Evolutionary conservation across 2,329 filamentous ascomycete species (phyloP).

Genomic region (Mycosphaerella arachidis): DNA sequence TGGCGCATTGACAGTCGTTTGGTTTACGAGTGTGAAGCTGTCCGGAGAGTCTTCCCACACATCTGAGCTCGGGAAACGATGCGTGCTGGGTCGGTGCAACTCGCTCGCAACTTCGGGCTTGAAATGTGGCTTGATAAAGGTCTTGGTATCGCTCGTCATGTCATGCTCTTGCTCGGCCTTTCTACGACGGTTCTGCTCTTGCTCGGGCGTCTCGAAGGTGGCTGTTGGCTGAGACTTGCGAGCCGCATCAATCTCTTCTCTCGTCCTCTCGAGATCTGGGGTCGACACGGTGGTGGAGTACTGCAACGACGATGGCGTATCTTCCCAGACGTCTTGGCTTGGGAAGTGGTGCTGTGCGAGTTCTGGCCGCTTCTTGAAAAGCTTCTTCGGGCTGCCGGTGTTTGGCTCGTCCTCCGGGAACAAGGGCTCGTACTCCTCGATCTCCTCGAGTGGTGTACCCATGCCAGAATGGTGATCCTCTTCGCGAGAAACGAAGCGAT

Average conservation of each 20-base stretch:
- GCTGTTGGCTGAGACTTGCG: constrained; percentile 27
- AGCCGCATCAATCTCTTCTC: constrained; percentile 26
- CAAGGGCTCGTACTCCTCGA: constrained; percentile 90
- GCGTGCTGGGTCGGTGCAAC: constrained; percentile 50
- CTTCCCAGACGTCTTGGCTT: constrained; percentile 95
- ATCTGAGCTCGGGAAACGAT: constrained; percentile 84
- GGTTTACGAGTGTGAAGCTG: constrained; percentile 60
- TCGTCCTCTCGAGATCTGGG: constrained; percentile 50
- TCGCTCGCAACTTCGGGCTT: constrained; percentile 52
- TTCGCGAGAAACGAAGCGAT: constrained; percentile 52
- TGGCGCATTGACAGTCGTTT: constrained; percentile 61
- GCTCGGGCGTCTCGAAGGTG: constrained; percentile 44
- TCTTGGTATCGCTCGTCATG: constrained; percentile 43
- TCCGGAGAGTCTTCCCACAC: constrained; percentile 94
- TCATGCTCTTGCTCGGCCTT: constrained; percentile 17
- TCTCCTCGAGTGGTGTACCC: constrained; percentile 72
- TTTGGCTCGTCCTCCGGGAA: constrained; percentile 68
- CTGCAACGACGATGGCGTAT: constrained; percentile 80
- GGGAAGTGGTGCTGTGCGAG: constrained; percentile 65
- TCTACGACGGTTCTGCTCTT: constrained; percentile 48
- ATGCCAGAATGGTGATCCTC: constrained; percentile 45
- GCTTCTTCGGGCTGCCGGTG: constrained; percentile 49
- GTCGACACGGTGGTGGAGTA: constrained; percentile 76
- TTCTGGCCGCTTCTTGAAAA: constrained; percentile 53
- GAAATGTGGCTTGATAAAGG: constrained; percentile 55